These are phyloP conservation scores for Ophiostoma novo-ulmi DNA, from an alignment of 2,329 filamentous ascomycete species.

Conservation along the genomic window DNA sequence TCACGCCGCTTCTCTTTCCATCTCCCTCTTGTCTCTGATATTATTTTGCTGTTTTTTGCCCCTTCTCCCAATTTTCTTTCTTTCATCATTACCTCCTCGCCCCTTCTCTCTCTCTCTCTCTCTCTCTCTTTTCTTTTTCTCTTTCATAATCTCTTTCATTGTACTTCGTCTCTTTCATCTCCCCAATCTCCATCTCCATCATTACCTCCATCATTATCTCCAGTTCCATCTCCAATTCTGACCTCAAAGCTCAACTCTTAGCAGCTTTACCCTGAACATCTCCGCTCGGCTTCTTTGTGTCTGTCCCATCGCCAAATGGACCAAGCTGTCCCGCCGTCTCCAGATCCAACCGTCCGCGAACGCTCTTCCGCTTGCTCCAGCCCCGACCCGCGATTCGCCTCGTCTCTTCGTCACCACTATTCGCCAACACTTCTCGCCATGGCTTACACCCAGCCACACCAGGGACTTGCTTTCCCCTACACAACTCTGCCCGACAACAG, in stretches of 20 bases:
- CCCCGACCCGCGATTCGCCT: slow-evolving; percentile 38
- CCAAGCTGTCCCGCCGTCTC: slow-evolving; percentile 41
- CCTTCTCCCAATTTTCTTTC: neutral
- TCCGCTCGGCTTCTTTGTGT: slow-evolving; percentile 12
- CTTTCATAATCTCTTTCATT: neutral
- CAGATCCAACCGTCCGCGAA: slow-evolving; percentile 37
- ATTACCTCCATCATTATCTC: slow-evolving; percentile 1
- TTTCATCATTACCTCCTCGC: slow-evolving; percentile 2
- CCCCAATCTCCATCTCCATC: neutral
- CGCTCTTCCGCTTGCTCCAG: slow-evolving; percentile 40
- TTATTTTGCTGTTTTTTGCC: neutral
- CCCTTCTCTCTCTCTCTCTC: neutral
- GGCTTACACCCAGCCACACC: slow-evolving; percentile 31
- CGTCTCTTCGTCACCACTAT: slow-evolving; percentile 27
- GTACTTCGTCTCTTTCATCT: neutral
- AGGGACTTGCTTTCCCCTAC: slow-evolving; percentile 26
- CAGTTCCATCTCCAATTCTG: slow-evolving; percentile 3
- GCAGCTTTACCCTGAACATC: neutral
- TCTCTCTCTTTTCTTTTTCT: neutral
- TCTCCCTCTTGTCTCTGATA: slow-evolving; percentile 9
- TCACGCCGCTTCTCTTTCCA: neutral
- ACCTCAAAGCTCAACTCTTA: slow-evolving; percentile 1
- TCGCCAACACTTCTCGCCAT: slow-evolving; percentile 32
- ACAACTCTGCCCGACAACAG: slow-evolving; percentile 20
- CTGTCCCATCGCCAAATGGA: slow-evolving; percentile 33